Evolutionary conservation across 495 filamentous ascomycete genomes (phyloP).

Genomic region (Chaetomidium leptoderma): DNA sequence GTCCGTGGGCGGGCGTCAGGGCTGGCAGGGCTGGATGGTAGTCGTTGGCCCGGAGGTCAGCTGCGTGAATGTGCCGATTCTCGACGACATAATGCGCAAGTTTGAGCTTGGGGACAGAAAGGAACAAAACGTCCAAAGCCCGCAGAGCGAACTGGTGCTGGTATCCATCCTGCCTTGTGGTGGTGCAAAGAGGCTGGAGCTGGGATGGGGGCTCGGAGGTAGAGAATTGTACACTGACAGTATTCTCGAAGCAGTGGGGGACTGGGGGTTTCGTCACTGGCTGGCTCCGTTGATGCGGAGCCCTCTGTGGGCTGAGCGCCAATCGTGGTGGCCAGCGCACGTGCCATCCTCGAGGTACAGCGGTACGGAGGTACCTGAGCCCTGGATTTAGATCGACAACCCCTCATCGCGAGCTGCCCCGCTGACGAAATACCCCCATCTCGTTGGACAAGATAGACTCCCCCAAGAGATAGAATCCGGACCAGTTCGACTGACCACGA

Average conservation of each 20-base stretch:
- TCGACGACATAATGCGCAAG: background rate
- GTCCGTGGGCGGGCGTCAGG: background rate
- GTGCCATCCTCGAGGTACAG: slow-evolving; percentile 13
- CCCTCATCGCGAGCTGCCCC: slow-evolving; percentile 7
- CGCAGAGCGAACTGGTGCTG: background rate
- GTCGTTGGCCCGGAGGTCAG: background rate
- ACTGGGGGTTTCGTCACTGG: slow-evolving; percentile 2
- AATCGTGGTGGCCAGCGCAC: slow-evolving; percentile 12
- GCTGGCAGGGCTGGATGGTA: no score
- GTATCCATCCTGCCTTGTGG: background rate
- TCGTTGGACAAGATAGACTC: no score
- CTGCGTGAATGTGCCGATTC: background rate
- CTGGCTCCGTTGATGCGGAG: slow-evolving; percentile 15
- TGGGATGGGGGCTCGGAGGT: background rate
- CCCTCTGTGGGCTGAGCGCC: slow-evolving; percentile 10
- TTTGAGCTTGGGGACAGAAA: background rate
- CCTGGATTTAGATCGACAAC: background rate
- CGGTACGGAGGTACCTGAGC: background rate
- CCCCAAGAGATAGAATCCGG: no score
- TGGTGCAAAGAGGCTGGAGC: background rate
- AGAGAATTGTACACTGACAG: slow-evolving; percentile 18
- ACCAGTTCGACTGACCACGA: no score
- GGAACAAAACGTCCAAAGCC: background rate
- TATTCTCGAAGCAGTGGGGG: slow-evolving; percentile 31
- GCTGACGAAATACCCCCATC: slow-evolving; percentile 22